Percentiles rank a stretch among this genome's conserved stretches.
phyloP scores from a whole-genome alignment of 1,139 yeast species.

The Saccharomyces hybrid region DNA sequence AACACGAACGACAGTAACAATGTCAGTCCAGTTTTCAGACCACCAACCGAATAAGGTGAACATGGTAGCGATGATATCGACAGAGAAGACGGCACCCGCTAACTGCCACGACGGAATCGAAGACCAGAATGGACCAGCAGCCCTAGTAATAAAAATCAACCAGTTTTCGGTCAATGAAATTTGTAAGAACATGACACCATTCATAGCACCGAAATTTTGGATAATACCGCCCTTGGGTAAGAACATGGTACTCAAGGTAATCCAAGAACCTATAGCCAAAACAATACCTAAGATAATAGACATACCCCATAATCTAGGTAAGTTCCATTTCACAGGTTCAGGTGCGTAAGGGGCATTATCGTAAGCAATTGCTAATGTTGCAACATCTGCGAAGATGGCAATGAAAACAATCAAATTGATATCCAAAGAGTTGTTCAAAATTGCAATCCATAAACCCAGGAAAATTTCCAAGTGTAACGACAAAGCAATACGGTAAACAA shows the following conservation, averaged over 20 bases:
- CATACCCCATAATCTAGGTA: constrained; percentile 97
- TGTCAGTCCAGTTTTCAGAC: constrained; percentile 96
- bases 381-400: constrained; percentile 94
- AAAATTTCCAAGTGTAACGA: constrained; percentile 87
- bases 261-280: constrained; percentile 87
- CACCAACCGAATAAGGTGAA: constrained; percentile 95
- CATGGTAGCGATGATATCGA: constrained; percentile 84
- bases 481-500: constrained; percentile 92
- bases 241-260: constrained; percentile 85
- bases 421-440: constrained; percentile 73
- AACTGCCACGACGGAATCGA: constrained; percentile 91
- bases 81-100: constrained; percentile 83
- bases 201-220: constrained; percentile 89
- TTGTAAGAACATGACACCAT: constrained; percentile 87
- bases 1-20: constrained; percentile 86
- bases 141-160: constrained; percentile 93
- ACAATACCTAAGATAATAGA: constrained; percentile 73
- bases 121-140: constrained; percentile 94
- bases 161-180: constrained; percentile 91
- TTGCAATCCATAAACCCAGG: constrained; percentile 91
- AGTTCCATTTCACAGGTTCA: constrained; percentile 96
- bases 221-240: constrained; percentile 81
- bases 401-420: constrained; percentile 86
- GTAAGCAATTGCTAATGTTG: constrained; percentile 90
- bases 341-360: constrained; percentile 97